Evolutionary conservation across 1,139 yeast species (phyloP).

Genomic region (Geotrichum klebahnii): DNA sequence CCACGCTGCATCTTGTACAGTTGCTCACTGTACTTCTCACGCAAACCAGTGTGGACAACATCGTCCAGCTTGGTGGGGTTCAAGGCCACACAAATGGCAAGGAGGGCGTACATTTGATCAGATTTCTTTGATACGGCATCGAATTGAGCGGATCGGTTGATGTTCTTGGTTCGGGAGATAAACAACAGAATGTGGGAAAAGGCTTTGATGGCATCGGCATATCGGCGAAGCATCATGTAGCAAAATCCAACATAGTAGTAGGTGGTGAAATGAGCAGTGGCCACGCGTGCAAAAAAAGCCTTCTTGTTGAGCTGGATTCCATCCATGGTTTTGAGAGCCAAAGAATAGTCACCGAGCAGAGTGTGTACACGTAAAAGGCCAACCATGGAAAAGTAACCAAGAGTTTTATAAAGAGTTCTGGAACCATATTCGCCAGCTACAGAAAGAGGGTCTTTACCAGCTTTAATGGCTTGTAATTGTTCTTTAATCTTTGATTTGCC

Average conservation of each 20-base stretch:
- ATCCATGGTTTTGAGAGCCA: conserved; percentile 49
- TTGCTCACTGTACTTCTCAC: conserved; percentile 49
- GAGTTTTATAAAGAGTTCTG: conserved; percentile 43
- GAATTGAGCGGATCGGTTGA: conserved; percentile 45
- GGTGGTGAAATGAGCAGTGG: conserved; percentile 49
- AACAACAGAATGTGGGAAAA: conserved; percentile 46
- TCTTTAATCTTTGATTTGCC: conserved; percentile 46
- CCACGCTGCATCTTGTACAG: conserved; percentile 44
- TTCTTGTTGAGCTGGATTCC: conserved; percentile 46
- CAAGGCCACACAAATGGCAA: conserved; percentile 46
- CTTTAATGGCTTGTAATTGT: conserved; percentile 42
- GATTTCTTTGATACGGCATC: conserved; percentile 47
- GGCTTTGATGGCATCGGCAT: conserved; percentile 49
- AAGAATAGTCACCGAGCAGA: conserved; percentile 47
- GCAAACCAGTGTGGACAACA: conserved; percentile 42
- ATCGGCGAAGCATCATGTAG: conserved; percentile 49
- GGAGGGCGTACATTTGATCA: conserved; percentile 50
- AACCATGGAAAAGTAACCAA: conserved; percentile 49
- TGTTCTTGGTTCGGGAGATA: conserved; percentile 47
- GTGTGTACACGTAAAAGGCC: conserved; percentile 50
- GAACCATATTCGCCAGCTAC: conserved; percentile 47
- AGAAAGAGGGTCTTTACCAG: conserved; percentile 36
- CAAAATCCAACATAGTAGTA: conserved; percentile 51
- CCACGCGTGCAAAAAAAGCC: conserved; percentile 45
- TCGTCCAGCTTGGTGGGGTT: conserved; percentile 49